Percentiles rank a stretch among this genome's conserved stretches.
These are phyloP conservation scores for Podaxis sp. DNA, from an alignment of 768 basidiomycete species.

Conservation along the genomic window DNA sequence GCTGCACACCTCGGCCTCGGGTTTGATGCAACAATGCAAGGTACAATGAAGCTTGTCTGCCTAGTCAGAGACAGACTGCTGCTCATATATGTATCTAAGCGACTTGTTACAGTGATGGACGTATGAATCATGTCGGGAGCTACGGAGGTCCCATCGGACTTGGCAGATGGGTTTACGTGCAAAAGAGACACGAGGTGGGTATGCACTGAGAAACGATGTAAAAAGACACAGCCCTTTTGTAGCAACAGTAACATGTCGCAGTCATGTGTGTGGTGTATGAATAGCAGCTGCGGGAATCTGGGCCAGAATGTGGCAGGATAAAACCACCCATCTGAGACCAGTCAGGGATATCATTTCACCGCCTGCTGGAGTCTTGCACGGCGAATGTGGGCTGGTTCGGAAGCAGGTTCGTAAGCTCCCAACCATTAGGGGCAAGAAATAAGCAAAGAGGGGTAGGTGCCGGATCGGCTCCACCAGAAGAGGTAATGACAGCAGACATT, in stretches of 20 bases:
- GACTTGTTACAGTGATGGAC: conserved; percentile 1
- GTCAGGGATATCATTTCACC: conserved; percentile 5
- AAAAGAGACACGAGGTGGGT: not conserved
- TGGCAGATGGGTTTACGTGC: not conserved
- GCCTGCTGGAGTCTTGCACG: not conserved
- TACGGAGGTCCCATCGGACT: conserved; percentile 3
- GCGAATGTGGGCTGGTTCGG: not conserved
- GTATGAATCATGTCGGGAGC: not conserved
- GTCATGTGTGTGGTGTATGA: not conserved
- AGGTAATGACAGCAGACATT: not conserved
- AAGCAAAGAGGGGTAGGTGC: not conserved
- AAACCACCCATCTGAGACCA: not conserved
- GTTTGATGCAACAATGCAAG: not conserved
- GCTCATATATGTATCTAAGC: not conserved
- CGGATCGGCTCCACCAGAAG: not conserved
- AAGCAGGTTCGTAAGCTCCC: not conserved
- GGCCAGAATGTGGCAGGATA: not conserved
- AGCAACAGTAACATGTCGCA: not conserved
- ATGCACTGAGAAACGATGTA: not conserved
- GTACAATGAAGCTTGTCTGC: not conserved
- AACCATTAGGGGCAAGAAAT: not conserved
- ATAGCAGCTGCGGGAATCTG: conserved; percentile 4
- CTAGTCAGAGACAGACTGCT: not conserved
- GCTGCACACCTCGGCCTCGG: not conserved
- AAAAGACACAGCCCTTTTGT: not conserved